Conservation (phyloP, 768 basidiomycete species). For the Brasilioporus rufonigricans region DNA sequence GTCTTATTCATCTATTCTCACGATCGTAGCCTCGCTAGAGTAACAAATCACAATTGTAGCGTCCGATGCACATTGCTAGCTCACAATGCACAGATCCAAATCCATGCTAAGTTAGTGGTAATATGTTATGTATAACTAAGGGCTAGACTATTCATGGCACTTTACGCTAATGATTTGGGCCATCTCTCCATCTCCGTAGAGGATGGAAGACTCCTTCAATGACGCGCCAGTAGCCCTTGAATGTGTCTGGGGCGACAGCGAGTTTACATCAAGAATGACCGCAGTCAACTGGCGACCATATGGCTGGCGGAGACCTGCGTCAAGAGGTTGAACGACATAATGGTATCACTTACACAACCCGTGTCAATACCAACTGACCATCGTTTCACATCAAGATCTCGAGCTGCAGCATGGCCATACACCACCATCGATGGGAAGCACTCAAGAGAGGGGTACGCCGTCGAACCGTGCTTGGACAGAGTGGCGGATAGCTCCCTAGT, state of each 20-base stretch:
- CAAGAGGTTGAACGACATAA: neutral
- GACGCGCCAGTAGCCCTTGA: constrained; percentile 19
- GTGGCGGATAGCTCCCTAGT: neutral
- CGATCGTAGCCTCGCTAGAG: no score
- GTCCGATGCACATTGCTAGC: neutral
- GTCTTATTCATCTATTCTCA: no score
- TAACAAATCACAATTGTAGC: no score
- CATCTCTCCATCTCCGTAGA: constrained; percentile 54
- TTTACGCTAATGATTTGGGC: constrained; percentile 54
- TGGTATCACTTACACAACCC: constrained; percentile 63
- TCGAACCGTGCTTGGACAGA: neutral
- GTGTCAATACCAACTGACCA: constrained; percentile 87
- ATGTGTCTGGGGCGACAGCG: constrained; percentile 9
- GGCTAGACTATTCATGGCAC: constrained; percentile 31
- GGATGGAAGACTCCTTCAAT: constrained; percentile 31
- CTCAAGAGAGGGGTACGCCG: constrained; percentile 37
- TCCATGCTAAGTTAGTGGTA: neutral
- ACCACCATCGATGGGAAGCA: constrained; percentile 78
- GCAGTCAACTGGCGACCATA: constrained; percentile 66
- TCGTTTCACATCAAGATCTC: constrained; percentile 77
- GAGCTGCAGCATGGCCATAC: constrained; percentile 82
- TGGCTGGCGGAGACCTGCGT: constrained; percentile 33
- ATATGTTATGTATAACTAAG: neutral
- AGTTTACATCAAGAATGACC: constrained; percentile 50
- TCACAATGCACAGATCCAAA: neutral